Evolutionary conservation across 1,284 basidiomycete genomes (phyloP), one percentile per base, ranked within the genome.

Genomic region (Papiliotrema nemorosa): DNA sequence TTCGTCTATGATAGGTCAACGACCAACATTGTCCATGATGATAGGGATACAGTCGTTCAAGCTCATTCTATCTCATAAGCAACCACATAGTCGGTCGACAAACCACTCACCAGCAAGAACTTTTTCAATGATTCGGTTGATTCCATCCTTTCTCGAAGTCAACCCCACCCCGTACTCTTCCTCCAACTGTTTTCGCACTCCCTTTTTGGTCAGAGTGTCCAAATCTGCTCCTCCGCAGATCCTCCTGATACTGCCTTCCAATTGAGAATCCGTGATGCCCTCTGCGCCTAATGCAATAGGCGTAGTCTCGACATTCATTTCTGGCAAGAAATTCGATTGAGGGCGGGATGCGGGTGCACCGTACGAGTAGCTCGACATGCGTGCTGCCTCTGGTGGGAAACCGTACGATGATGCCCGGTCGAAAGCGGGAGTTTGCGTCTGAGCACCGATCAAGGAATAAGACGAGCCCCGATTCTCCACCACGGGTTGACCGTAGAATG

Each of bases 121-220:
- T 33, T 47, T 53, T 57, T 76, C 76, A 31, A 77, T 76, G 45
- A 72, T 66, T 46, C 61, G 62, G 53, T 77, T 77, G 54, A 78
- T 78, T 34, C 60, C 54, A 37, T 74, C 76, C 60, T 78, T 78
- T 54, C 72, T 65, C 14, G 55, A 48, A 2, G 57, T 57, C 36
- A 78, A 59, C 24, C 60, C 66, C 21, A 67, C 82, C 25, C 83
- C 84, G 65, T 85, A 92, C 58, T 81, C 80, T 52, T 84, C 82
- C 73, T 93, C 88, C 44, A 97, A 77, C 64, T 84, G 83, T 53
- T 83, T 80, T 43, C 92, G 81, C 49, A 97, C 85, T 60, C 86
- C 86, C 60, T 90, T 84, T 78, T 96, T 96, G 44, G 91, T 94
- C 50, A 94, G 81, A 20, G 83, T 84, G 66, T 90, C 90, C 48